Conservation (phyloP, 805 yeast genomes). For the Saturnispora sekii region DNA sequence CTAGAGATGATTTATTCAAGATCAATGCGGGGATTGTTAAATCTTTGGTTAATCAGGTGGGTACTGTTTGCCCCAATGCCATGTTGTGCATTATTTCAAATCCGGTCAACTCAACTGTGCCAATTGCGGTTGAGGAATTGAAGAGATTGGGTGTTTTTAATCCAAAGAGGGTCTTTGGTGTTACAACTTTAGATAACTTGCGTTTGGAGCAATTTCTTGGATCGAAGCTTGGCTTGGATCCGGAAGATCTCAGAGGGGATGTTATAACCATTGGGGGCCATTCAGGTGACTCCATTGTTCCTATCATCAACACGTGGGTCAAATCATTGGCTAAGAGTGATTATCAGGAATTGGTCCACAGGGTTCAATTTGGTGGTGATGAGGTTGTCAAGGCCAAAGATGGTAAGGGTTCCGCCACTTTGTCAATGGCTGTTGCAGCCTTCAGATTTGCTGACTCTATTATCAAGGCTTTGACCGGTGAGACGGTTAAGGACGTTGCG, state of each 20-base stretch:
- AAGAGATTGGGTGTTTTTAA: slow-evolving; percentile 80
- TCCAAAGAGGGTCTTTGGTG: slow-evolving; percentile 90
- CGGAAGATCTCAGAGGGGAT: slow-evolving; percentile 49
- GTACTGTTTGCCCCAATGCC: slow-evolving; percentile 78
- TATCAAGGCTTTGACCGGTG: slow-evolving; percentile 42
- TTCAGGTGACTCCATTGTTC: slow-evolving; percentile 94
- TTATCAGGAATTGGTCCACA: slow-evolving; percentile 59
- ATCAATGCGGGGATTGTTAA: slow-evolving; percentile 94
- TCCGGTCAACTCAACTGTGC: slow-evolving; percentile 97
- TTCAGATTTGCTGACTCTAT: slow-evolving; percentile 62
- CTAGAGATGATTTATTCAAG: slow-evolving; percentile 93
- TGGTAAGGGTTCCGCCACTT: slow-evolving; percentile 78
- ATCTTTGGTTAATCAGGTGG: slow-evolving; percentile 80
- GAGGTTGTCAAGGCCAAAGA: slow-evolving; percentile 80
- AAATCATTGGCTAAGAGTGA: slow-evolving; percentile 52
- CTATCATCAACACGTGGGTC: slow-evolving; percentile 76
- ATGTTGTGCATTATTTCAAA: slow-evolving; percentile 75
- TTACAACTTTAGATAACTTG: slow-evolving; percentile 86
- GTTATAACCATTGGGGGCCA: slow-evolving; percentile 95
- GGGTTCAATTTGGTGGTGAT: slow-evolving; percentile 92
- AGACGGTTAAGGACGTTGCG: slow-evolving; percentile 36
- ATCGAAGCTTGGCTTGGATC: slow-evolving; percentile 62
- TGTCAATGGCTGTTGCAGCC: slow-evolving; percentile 83
- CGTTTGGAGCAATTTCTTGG: slow-evolving; percentile 81
- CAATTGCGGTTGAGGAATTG: slow-evolving; percentile 89